Evolutionary conservation across 2,329 filamentous ascomycete genomes (phyloP), one percentile per base, ranked within the genome.

Genomic region (Dactylella cylindrospora): DNA sequence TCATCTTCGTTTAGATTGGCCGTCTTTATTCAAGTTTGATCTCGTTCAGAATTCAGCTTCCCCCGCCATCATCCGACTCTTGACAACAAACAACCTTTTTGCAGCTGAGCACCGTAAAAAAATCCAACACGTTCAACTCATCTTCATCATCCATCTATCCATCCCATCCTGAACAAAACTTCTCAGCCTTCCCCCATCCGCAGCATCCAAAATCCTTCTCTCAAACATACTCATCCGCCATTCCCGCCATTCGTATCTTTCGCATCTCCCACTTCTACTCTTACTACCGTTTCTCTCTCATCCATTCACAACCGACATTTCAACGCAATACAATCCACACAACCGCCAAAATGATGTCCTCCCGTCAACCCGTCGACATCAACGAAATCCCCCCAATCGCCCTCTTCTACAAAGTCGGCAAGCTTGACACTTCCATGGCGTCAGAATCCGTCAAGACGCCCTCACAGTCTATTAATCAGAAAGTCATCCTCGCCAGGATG

Each of bases 351-450:
- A 60, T 41, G 39, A 33, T 9, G 17, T 17, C n/a, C 15, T 15
- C 40, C 35, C 8, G 47, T 26, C 36, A 15, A 4, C 10, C 33
- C 36, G 5, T 53, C 35, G 41, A 46, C 12, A 6, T 53, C 35
- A 36, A 46, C 12, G 22, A 36, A 5, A 28, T 61, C 8, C 32
- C 41, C 12, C 52, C 23, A 12, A 26, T 61, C 41, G 44, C 40
- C 9, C 10, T 15, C 2, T 49, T 53, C 10, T 61, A 61, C 20
- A 7, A 19, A n/a, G 8, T n/a, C 5, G 55, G 55, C 26, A 47
- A 36, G 22, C 41, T 61, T 1, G 55, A 61, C 29, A 36, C 55
- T 5, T 53, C 55, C 13, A 53, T 61, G 44, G 55, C 47, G 39
- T 39, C 43, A 22, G 28, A 41, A 5, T 40, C 55, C 22, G 28